Evolutionary conservation across 2,329 filamentous ascomycete species (phyloP).

Genomic region (Aureobasidium sp.): DNA sequence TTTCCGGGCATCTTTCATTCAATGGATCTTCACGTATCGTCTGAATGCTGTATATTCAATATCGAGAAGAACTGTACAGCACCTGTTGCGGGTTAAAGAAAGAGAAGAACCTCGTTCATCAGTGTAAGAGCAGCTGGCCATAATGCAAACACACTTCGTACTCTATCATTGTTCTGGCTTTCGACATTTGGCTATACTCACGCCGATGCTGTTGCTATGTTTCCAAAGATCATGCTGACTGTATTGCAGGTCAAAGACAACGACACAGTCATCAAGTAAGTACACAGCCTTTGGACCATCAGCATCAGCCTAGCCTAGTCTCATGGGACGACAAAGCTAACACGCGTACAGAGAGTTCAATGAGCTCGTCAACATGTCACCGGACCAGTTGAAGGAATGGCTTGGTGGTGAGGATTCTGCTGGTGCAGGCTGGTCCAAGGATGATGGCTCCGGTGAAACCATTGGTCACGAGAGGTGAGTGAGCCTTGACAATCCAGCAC

Average conservation of each 20-base stretch:
- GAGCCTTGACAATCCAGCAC: not conserved
- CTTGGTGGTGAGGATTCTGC: constrained; percentile 52
- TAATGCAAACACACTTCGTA: too few relatives aligned
- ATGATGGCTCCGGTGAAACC: constrained; percentile 52
- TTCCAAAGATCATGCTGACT: not conserved
- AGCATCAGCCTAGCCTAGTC: not conserved
- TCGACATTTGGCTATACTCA: not conserved
- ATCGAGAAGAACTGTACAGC: not conserved
- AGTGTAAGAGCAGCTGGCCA: not conserved
- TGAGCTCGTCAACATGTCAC: constrained; percentile 58
- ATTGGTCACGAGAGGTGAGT: constrained; percentile 53
- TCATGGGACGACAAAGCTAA: not conserved
- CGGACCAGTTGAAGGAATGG: constrained; percentile 55
- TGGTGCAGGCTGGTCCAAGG: constrained; percentile 54
- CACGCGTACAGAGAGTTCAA: constrained; percentile 51
- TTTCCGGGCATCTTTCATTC: not conserved
- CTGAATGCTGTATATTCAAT: not conserved
- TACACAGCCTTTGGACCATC: not conserved
- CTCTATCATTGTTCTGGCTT: too few relatives aligned
- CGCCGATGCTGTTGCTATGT: not conserved
- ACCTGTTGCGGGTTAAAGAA: not conserved
- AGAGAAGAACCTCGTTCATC: not conserved
- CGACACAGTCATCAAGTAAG: constrained; percentile 44
- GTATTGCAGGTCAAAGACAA: constrained; percentile 39
- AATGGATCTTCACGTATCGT: not conserved